phyloP scores from a whole-genome alignment of 75 land plant genomes.

The Cupressus sempervirens region DNA sequence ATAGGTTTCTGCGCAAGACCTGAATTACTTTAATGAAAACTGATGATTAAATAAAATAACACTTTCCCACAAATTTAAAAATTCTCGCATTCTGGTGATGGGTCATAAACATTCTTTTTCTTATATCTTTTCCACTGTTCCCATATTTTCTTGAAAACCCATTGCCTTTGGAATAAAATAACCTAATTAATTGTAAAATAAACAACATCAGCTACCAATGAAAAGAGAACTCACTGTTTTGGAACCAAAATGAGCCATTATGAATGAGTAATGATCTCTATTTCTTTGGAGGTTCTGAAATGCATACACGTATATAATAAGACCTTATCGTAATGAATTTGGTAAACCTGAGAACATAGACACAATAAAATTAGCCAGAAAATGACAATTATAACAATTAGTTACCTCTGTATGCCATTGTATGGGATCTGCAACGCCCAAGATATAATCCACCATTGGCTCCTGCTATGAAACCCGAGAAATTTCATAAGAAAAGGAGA shows the following conservation, averaged over 20 bases:
- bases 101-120: background rate
- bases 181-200: background rate
- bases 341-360: constrained; percentile 4
- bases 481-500: background rate
- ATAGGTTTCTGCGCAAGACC: background rate
- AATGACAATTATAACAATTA: background rate
- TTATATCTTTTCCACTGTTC: background rate
- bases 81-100: background rate
- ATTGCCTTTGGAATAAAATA: background rate
- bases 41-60: background rate
- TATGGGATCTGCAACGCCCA: constrained; percentile 79
- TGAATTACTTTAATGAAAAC: background rate
- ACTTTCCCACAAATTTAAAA: background rate
- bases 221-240: constrained; percentile 39
- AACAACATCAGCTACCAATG: background rate
- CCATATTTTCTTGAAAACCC: background rate
- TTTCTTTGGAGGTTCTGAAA: constrained; percentile 80
- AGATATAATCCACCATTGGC: constrained; percentile 83
- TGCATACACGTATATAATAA: background rate
- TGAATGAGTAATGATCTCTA: constrained; percentile 69
- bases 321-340: background rate
- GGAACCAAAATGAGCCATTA: constrained; percentile 71
- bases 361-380: background rate
- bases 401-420: constrained; percentile 83
- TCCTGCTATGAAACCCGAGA: constrained; percentile 26